These are phyloP conservation scores for Fusarium nodosum DNA, from an alignment of 2,329 filamentous ascomycete genomes.

Conservation along the genomic window DNA sequence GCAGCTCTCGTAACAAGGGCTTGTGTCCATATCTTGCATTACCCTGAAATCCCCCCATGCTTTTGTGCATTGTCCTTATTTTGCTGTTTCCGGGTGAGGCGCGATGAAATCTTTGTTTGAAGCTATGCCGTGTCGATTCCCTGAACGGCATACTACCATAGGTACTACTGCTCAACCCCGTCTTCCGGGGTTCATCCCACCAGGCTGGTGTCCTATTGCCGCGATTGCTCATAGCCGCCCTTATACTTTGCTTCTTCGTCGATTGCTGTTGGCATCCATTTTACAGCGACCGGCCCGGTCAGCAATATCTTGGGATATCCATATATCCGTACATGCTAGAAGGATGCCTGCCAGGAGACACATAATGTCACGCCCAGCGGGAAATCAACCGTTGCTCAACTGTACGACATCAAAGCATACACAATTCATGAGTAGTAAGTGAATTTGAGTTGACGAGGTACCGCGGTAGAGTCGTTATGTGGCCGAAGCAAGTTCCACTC, in stretches of 20 bases:
- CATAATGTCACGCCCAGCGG: constrained; percentile 2
- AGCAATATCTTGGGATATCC: constrained; percentile 28
- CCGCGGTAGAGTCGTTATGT: constrained; percentile 27
- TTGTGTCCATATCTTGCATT: constrained; percentile 34
- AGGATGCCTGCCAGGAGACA: constrained; percentile 24
- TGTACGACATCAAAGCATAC: constrained; percentile 16
- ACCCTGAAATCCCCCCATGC: constrained; percentile 30
- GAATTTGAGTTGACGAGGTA: constrained; percentile 29
- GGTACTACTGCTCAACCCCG: constrained; percentile 12
- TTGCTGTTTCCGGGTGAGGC: constrained; percentile 48
- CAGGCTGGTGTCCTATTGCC: constrained; percentile 19
- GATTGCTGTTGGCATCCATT: constrained; percentile 30
- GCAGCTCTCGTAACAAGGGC: constrained; percentile 34
- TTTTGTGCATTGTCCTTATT: constrained; percentile 33
- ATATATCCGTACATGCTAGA: constrained; percentile 45
- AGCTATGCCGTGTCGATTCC: constrained; percentile 27
- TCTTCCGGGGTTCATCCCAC: constrained; percentile 27
- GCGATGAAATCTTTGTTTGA: constrained; percentile 37
- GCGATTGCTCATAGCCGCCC: constrained; percentile 31
- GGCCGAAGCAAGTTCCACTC: constrained; percentile 43
- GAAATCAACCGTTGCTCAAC: constrained; percentile 14
- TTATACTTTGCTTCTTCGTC: constrained; percentile 22
- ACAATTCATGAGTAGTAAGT: constrained; percentile 7
- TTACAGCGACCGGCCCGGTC: constrained; percentile 45
- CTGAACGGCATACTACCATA: constrained; percentile 18